These are phyloP conservation scores for Knufia fluminis DNA, from an alignment of 2,329 filamentous ascomycete species.

Conservation along the genomic window DNA sequence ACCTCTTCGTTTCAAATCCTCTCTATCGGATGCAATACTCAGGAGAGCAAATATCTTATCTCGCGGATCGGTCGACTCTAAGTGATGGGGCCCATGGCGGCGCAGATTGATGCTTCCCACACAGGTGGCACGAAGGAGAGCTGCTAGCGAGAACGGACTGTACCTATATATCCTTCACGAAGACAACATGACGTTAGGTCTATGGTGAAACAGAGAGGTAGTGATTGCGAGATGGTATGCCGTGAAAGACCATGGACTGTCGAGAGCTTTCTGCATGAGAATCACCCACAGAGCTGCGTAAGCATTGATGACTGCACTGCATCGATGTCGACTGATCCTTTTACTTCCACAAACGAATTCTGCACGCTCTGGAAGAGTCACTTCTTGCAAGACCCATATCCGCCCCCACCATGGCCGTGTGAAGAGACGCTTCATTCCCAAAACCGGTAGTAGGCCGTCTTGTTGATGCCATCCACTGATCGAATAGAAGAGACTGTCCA, in stretches of 20 bases:
- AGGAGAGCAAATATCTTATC: constrained; percentile 4
- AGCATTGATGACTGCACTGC: constrained; percentile 3
- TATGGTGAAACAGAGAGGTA: not conserved
- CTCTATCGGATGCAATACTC: constrained; percentile 1
- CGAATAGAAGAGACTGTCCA: not conserved
- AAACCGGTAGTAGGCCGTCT: not conserved
- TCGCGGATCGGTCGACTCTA: constrained; percentile 1
- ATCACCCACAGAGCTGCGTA: constrained; percentile 1
- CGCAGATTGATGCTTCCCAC: constrained; percentile 3
- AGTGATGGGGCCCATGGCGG: not conserved
- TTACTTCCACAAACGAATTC: constrained; percentile 3
- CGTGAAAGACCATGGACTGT: not conserved
- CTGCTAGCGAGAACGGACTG: not conserved
- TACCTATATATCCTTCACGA: not conserved
- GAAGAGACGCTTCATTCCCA: not conserved
- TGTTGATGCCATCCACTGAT: constrained; percentile 2
- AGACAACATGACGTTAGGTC: constrained; percentile 3
- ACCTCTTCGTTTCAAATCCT: not conserved
- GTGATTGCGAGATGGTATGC: not conserved
- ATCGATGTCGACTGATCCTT: constrained; percentile 5
- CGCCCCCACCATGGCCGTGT: constrained; percentile 3
- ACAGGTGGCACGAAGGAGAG: constrained; percentile 1
- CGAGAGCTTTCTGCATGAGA: not conserved
- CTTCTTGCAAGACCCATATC: constrained; percentile 3
- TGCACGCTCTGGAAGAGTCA: not conserved